Evolutionary conservation across 306 rosid species (phyloP).

Genomic region (Malus asiatica): DNA sequence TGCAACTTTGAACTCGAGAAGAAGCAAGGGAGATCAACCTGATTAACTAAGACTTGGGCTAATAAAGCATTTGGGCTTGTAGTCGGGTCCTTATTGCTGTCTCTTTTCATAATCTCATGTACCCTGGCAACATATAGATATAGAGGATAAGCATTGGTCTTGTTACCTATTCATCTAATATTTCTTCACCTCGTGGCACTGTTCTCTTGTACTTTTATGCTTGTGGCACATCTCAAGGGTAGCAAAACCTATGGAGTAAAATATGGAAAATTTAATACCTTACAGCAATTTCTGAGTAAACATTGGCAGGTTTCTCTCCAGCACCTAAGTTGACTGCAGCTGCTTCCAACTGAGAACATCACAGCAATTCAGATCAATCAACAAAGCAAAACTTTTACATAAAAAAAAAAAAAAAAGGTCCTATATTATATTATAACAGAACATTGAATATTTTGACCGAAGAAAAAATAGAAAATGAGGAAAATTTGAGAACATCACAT

Average conservation of each 20-base stretch:
- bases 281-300: constrained; percentile 75
- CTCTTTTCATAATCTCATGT: constrained; percentile 63
- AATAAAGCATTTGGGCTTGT: constrained; percentile 53
- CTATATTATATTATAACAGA: not conserved
- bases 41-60: constrained; percentile 62
- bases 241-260: no score
- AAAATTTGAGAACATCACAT: not conserved
- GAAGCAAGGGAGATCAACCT: constrained; percentile 37
- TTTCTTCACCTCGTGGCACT: no score
- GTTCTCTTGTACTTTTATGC: no score
- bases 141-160: not conserved
- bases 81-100: constrained; percentile 58
- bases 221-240: no score
- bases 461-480: not conserved
- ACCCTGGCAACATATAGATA: constrained; percentile 46
- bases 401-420: not conserved
- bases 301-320: constrained; percentile 54
- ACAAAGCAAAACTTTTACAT: not conserved
- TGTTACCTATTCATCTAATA: no score
- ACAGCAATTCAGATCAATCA: constrained; percentile 12
- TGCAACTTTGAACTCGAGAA: constrained; percentile 8
- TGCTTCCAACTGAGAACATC: constrained; percentile 60
- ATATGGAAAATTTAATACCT: constrained; percentile 26
- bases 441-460: not conserved
- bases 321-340: constrained; percentile 49